Evolutionary conservation across 2,329 filamentous ascomycete genomes (phyloP), one percentile per base, ranked within the genome.

Genomic region (Domatiomyces catenatus): DNA sequence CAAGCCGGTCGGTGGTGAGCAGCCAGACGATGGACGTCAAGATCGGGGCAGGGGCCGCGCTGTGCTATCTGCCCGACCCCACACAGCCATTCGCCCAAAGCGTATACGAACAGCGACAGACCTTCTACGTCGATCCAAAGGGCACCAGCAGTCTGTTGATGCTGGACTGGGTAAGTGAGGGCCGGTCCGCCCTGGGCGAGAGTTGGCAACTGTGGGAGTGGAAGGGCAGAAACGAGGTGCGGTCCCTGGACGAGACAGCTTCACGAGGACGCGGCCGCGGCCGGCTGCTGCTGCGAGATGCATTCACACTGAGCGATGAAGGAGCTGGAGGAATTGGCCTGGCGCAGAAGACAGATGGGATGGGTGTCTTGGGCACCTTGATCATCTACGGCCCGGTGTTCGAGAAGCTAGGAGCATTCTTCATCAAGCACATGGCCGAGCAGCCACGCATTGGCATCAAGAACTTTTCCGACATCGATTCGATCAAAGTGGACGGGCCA

Each of bases 111-210:
- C 92, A 96, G 67, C 75, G 72, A 15, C 92, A 96, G 66, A 75
- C 80, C 18, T 95, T 95, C 66, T 75, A 75, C 36, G 67, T 83
- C 48, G 71, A 71, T 47, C 66, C 60, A 51, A 65, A 62, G 6
- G 67, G 70, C 7, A 67, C 62, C 8, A 66, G 77, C 73, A 59
- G 83, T 42, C 68, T 96, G 12, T 93, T 88, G 62, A 75, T 94
- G 1, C 71, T 94, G 45, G 92, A 98, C 66, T 98, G 92, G 92
- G 88, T 96, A 5, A 93, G 82, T 1, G 85, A 90, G 62, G 92
- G 92, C 6, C 79, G 92, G 17, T 79, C 75, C 3, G 89, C 92
- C 3, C 78, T 85, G 46, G 89, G 88, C 20, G 92, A 98, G 68
- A 76, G 86, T 56, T 98, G 92, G 92, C 82, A 81, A 58, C 81